These are phyloP conservation scores for Nemania sp. DNA, from an alignment of 2,329 filamentous ascomycete genomes.

Conservation along the genomic window DNA sequence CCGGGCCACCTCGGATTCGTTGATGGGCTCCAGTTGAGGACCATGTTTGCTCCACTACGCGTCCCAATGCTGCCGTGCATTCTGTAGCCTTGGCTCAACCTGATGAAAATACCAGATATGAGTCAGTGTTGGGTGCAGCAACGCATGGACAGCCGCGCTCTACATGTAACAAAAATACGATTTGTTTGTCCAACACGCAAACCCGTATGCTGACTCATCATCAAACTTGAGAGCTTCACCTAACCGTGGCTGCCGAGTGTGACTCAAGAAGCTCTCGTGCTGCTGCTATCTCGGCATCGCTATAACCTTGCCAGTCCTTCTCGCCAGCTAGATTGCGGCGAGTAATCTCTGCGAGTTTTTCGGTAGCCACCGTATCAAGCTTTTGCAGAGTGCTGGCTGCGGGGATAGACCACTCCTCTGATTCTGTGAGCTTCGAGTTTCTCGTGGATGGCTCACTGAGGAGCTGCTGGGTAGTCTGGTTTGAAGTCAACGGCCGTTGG, in stretches of 20 bases:
- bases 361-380: constrained; percentile 73
- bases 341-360: constrained; percentile 77
- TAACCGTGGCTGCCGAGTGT: constrained; percentile 50
- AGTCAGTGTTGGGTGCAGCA: constrained; percentile 18
- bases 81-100: constrained; percentile 24
- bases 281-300: constrained; percentile 71
- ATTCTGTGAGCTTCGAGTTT: constrained; percentile 51
- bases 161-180: constrained; percentile 7
- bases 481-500: constrained; percentile 33
- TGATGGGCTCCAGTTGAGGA: constrained; percentile 37
- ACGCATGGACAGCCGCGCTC: constrained; percentile 5
- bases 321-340: constrained; percentile 64
- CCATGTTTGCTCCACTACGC: constrained; percentile 28
- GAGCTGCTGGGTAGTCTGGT: constrained; percentile 55
- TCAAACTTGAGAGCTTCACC: constrained; percentile 43
- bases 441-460: constrained; percentile 49
- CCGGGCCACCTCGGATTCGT: constrained; percentile 24
- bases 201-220: neutral
- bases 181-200: neutral
- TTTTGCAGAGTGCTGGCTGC: constrained; percentile 63
- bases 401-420: constrained; percentile 59
- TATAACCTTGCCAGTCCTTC: constrained; percentile 73
- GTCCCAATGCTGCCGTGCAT: constrained; percentile 23
- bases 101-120: constrained; percentile 11
- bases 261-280: constrained; percentile 68